Conservation (phyloP, 176 grass and related monocot genomes). For the Coix lacrymajobi region DNA sequence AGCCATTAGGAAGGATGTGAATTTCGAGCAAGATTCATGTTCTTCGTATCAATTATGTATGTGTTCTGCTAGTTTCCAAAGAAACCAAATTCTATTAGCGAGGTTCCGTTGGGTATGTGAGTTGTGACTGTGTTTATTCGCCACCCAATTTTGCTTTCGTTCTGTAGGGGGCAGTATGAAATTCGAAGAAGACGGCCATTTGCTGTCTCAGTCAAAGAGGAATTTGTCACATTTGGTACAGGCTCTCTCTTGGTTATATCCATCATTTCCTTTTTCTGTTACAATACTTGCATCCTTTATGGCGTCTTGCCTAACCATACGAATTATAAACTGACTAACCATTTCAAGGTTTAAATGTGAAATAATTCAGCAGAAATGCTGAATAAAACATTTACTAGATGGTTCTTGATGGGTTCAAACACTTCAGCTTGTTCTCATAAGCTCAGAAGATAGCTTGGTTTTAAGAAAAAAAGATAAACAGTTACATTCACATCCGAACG, state of each 20-base stretch:
- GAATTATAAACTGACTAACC: neutral
- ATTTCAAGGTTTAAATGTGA: neutral
- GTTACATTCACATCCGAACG: neutral
- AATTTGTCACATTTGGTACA: slow-evolving; percentile 10
- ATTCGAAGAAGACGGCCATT: slow-evolving; percentile 1
- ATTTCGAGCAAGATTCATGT: neutral
- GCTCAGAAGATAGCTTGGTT: neutral
- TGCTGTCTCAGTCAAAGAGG: neutral
- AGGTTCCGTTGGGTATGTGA: neutral
- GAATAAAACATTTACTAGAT: neutral
- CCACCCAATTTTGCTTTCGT: neutral
- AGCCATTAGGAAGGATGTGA: neutral
- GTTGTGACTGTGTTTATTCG: slow-evolving; percentile 11
- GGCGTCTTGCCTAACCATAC: neutral
- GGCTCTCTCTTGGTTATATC: slow-evolving; percentile 2
- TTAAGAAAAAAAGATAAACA: neutral
- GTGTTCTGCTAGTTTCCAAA: neutral
- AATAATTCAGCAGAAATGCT: neutral
- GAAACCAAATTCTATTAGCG: neutral
- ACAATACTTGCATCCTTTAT: neutral
- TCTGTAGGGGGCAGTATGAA: slow-evolving; percentile 25
- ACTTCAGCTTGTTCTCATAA: neutral
- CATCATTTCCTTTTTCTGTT: neutral
- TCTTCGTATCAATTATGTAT: slow-evolving; percentile 13
- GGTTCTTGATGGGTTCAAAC: neutral